These are phyloP conservation scores for Podospora bellae-mahoneyi DNA, from an alignment of 495 filamentous ascomycete species.

Conservation along the genomic window DNA sequence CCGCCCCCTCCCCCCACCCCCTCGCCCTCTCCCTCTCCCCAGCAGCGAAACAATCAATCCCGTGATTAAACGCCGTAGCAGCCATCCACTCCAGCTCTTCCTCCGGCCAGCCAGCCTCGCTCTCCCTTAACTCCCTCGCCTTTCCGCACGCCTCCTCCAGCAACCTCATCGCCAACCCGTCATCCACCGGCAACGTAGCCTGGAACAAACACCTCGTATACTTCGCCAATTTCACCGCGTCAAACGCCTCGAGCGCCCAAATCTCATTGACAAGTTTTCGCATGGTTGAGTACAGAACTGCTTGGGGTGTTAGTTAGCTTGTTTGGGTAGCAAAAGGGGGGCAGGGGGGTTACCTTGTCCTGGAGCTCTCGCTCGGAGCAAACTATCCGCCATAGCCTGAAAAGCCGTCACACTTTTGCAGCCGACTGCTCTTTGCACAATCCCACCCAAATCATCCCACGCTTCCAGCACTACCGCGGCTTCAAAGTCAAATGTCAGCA, in stretches of 20 bases:
- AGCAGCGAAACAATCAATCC: slow-evolving; percentile 64
- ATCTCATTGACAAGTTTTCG: slow-evolving; percentile 62
- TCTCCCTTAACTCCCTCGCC: slow-evolving; percentile 41
- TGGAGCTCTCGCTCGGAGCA: slow-evolving; percentile 55
- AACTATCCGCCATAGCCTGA: slow-evolving; percentile 57
- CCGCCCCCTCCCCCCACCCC: slow-evolving; percentile 63
- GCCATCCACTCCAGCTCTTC: slow-evolving; percentile 78
- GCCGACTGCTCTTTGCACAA: slow-evolving; percentile 53
- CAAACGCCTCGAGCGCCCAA: slow-evolving; percentile 51
- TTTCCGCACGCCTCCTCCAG: slow-evolving; percentile 54
- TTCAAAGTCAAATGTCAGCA: slow-evolving; percentile 74
- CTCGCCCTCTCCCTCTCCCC: slow-evolving; percentile 55
- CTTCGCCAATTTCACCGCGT: slow-evolving; percentile 57
- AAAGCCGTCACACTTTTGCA: slow-evolving; percentile 40
- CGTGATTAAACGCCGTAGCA: slow-evolving; percentile 68
- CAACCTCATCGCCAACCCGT: slow-evolving; percentile 49
- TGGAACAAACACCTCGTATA: slow-evolving; percentile 73
- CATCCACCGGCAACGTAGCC: slow-evolving; percentile 51
- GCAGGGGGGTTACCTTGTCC: slow-evolving; percentile 35
- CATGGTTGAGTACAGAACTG: slow-evolving; percentile 48
- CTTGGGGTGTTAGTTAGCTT: slow-evolving; percentile 14
- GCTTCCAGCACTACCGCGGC: slow-evolving; percentile 61
- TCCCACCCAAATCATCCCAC: slow-evolving; percentile 62
- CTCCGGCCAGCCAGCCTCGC: slow-evolving; percentile 54
- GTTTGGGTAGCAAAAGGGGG: background rate